Evolutionary conservation across 1,284 basidiomycete genomes (phyloP), one percentile per base, ranked within the genome.

Genomic region (Chalciporus piperatoides): DNA sequence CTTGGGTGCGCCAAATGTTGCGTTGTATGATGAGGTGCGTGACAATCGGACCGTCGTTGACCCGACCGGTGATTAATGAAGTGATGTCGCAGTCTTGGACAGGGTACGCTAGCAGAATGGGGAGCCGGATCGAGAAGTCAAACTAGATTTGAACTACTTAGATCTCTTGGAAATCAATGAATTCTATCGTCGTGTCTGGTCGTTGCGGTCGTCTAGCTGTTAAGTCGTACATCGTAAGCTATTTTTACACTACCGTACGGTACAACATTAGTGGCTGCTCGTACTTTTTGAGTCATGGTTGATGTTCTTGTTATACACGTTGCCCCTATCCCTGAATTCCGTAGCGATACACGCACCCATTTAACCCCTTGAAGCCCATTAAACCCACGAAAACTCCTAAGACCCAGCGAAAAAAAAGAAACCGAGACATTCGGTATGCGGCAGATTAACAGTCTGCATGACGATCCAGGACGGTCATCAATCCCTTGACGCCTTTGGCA

Each of bases 1-100:
- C 25, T 64, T 92, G 37, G 84, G 81, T 9, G 79, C 80, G 4
- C 63, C 77, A 33, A 73, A 71, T 21, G 75, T 85, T 55, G 79
- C 80, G 35, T 62, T 97, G 21, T 92, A 97, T 55, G 93, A 95
- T 57, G 92, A 95, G 78, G 88, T 89, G 57, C 53, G 81, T 59
- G 32, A 52, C 39, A 39, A 46, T 59, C 47, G 40, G 25, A 41
- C 30, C n/a, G 41, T 19, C 32, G 23, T 44, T 49, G 41, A 41
- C 39, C 17, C 35, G n/a, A 30, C 38, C 48, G 36, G 41, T 41
- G 48, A 55, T 61, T 52, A 55, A 68, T 48, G 41, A 58, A 46
- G 35, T 24, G 48, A 35, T 48, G 48, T 23, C 49, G 14, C 58
- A 91, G 90, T 90, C 86, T 8, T 92, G 90, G 90, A 84, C 85